A percentile compares a stretch with the other conserved stretches of the same genome.
These are phyloP conservation scores for Phallus indusiatus DNA, from an alignment of 768 basidiomycete species.

Conservation along the genomic window DNA sequence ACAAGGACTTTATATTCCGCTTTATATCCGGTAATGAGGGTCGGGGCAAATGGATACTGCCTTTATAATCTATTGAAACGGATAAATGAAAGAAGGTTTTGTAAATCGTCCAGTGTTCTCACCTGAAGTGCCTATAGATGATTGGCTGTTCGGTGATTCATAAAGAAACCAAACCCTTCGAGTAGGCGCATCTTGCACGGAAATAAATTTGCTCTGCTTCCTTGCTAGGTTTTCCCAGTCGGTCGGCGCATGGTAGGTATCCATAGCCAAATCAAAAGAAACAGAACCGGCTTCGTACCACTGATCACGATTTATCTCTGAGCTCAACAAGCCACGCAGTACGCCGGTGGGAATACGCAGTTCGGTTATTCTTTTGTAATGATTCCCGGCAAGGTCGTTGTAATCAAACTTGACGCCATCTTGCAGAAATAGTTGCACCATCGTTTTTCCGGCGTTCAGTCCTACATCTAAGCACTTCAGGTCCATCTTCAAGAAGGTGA, in stretches of 20 bases:
- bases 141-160: neutral
- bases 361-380: constrained; percentile 55
- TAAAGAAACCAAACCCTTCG: constrained; percentile 49
- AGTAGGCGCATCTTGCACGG: constrained; percentile 60
- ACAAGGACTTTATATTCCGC: neutral
- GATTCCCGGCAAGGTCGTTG: constrained; percentile 67
- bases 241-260: constrained; percentile 56
- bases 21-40: constrained; percentile 8
- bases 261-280: constrained; percentile 46
- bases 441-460: constrained; percentile 44
- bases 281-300: constrained; percentile 65
- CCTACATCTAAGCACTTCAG: constrained; percentile 45
- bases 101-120: neutral
- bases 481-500: constrained; percentile 73
- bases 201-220: constrained; percentile 57
- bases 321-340: constrained; percentile 35
- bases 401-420: constrained; percentile 54
- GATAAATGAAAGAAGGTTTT: neutral
- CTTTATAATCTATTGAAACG: constrained; percentile 7
- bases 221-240: constrained; percentile 43
- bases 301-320: constrained; percentile 23
- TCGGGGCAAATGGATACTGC: constrained; percentile 17
- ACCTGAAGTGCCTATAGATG: neutral
- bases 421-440: constrained; percentile 45
- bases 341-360: constrained; percentile 44